A percentile compares a stretch with the other conserved stretches of the same genome.
These are phyloP conservation scores for Bryoerythrophyllum caledonicum DNA, from an alignment of 225 moss, liverwort and hornwort genomes.

Conservation along the genomic window DNA sequence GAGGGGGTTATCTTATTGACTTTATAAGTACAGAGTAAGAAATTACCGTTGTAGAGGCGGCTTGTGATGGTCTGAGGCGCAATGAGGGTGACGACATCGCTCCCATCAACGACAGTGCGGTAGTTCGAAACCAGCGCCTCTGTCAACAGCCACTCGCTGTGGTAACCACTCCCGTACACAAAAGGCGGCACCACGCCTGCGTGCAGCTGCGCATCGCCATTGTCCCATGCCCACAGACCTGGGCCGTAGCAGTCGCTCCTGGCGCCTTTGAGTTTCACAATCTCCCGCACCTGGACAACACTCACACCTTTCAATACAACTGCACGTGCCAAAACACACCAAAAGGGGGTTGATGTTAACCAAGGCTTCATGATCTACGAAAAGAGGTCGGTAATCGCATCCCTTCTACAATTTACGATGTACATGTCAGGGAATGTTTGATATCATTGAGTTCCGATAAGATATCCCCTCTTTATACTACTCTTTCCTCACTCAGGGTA, in stretches of 20 bases:
- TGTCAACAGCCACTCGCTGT: constrained; percentile 89
- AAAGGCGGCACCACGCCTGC: constrained; percentile 93
- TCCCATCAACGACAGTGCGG: constrained; percentile 83
- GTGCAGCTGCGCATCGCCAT: constrained; percentile 67
- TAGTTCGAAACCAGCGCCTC: constrained; percentile 80
- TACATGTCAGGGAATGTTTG: too few species aligned
- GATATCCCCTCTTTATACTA: too few species aligned
- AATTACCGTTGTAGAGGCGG: constrained; percentile 44
- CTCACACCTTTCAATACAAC: not conserved
- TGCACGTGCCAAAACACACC: too few species aligned
- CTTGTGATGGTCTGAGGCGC: constrained; percentile 51
- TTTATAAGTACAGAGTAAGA: not conserved
- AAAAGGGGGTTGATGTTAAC: too few species aligned
- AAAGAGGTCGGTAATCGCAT: too few species aligned
- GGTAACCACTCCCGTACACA: constrained; percentile 81
- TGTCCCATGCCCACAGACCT: constrained; percentile 95
- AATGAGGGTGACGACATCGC: constrained; percentile 59
- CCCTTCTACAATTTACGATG: too few species aligned
- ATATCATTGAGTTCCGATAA: too few species aligned
- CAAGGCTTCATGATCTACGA: too few species aligned
- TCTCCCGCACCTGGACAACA: constrained; percentile 58
- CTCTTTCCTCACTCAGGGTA: too few species aligned
- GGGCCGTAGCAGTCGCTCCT: constrained; percentile 65
- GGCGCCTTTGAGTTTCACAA: constrained; percentile 50
- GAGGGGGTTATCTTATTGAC: too few species aligned